Base-by-base conservation (phyloP, 1,284 basidiomycete genomes). In the Coriolopsis trogii region DNA sequence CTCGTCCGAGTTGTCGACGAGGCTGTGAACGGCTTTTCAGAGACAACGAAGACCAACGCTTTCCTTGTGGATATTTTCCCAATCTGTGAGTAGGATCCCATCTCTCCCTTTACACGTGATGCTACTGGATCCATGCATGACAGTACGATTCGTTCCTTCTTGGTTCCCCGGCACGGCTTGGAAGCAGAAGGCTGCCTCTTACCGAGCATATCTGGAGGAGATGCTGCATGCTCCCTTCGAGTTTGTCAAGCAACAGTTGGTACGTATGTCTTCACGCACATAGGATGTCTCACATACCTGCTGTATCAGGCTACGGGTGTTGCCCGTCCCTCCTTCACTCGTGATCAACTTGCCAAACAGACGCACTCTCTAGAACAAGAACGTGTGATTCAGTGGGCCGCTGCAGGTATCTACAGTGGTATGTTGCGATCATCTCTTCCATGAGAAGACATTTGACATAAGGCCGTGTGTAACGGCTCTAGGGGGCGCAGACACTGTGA, bases 141-240 rank as follows among this genome's bases (percentile, higher is more conserved):
- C 46, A 85, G 84, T 87, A 61, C 73, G 74, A 41, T 71, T 84
- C 54, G 58, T 87, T 39, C 85, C 85, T 10, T 66, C 70, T 6
- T 87, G 85, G 84, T 73, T 85, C 54, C 84, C 84, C 28, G 84
- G 85, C n/a, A 79, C 82, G 13, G 69, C 68, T 10, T 87, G 85
- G 70, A 78, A 79, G 60, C 68, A 58, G 49, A 76, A 69, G 46
- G 83, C 84, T 0, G 70, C 69, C 39, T 65, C 70, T 40, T 84
- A 81, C 78, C 71, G 72, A 18, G 63, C 64, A 2, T 80, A 75
- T 0, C 70, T 85, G 33, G 59, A 68, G 13, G 73, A 80, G 29
- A 75, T 82, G 76, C 78, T 81, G 28, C 74, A 82, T n/a, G 70
- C 69, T 44, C 82, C 84, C 18, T 72, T 78, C 59, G 71, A 76